Conservation (phyloP, 1,139 yeast species). For the Candida tetrigidarum region DNA sequence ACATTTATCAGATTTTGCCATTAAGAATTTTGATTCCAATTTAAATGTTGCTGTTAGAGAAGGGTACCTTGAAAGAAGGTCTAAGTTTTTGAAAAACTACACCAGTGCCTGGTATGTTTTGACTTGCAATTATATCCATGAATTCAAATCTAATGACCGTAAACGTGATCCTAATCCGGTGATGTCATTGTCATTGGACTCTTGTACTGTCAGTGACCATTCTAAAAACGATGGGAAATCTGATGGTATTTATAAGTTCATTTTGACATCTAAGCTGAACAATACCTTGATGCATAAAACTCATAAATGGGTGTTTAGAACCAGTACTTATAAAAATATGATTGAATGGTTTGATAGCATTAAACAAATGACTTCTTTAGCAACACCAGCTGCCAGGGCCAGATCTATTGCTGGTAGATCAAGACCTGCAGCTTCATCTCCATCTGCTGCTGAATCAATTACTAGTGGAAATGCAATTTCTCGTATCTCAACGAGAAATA, state of each 20-base stretch:
- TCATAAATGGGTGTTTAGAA: conserved; percentile 92
- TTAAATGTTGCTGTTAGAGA: conserved; percentile 73
- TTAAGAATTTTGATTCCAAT: conserved; percentile 72
- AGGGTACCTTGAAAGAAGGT: conserved; percentile 86
- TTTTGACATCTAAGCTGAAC: conserved; percentile 70
- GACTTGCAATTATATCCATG: conserved; percentile 88
- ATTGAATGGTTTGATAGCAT: conserved; percentile 85
- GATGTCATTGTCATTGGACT: conserved; percentile 81
- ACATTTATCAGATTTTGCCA: conserved; percentile 61
- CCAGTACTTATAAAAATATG: conserved; percentile 79
- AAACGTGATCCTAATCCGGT: conserved; percentile 86
- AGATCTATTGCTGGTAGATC: conserved; percentile 19
- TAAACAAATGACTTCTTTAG: conserved; percentile 61
- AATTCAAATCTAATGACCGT: conserved; percentile 83
- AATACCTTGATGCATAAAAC: conserved; percentile 72
- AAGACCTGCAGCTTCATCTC: no score
- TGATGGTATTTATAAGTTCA: conserved; percentile 74
- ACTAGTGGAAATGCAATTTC: conserved; percentile 11
- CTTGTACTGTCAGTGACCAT: conserved; percentile 83
- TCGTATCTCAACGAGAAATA: conserved; percentile 12
- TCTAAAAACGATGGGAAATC: conserved; percentile 68
- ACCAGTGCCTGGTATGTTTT: conserved; percentile 90
- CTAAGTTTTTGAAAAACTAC: conserved; percentile 88
- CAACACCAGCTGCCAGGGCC: conserved; percentile 57
- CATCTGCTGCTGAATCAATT: conserved; percentile 7